A percentile compares a stretch with the other conserved stretches of the same genome.
Conservation (phyloP, 169 alveolate genomes). For the Blepharisma undulans region DNA sequence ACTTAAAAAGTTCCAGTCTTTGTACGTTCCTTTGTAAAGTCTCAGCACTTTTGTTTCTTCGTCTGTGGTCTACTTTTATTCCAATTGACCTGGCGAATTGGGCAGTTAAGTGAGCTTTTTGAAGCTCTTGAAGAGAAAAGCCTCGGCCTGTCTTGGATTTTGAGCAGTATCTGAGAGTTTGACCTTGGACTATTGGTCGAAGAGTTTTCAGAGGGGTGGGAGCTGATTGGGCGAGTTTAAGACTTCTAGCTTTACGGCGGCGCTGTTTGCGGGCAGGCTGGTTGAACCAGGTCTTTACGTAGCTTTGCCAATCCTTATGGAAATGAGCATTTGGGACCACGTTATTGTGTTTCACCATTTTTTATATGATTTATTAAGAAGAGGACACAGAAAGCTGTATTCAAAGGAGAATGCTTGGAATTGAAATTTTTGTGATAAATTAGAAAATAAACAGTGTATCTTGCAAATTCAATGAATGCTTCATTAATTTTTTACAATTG, state of each 20-base stretch:
- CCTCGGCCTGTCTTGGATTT: slow-evolving; percentile 98
- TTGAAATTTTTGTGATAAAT: background rate
- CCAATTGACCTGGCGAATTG: slow-evolving; percentile 97
- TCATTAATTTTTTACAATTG: too few species aligned
- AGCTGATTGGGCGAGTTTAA: slow-evolving; percentile 88
- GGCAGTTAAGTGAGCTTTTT: slow-evolving; percentile 93
- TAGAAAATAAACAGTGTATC: background rate
- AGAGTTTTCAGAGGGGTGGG: slow-evolving; percentile 95
- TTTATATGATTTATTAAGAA: slow-evolving; percentile 13
- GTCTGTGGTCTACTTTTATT: slow-evolving; percentile 97
- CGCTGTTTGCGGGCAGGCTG: slow-evolving; percentile 96
- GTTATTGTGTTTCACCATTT: slow-evolving; percentile 95
- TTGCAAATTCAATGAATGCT: background rate
- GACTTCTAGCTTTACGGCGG: slow-evolving; percentile 91
- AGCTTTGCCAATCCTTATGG: slow-evolving; percentile 96
- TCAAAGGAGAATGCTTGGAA: background rate
- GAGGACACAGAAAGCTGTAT: background rate
- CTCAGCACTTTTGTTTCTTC: slow-evolving; percentile 94
- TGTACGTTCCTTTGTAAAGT: slow-evolving; percentile 92
- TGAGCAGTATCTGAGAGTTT: slow-evolving; percentile 96
- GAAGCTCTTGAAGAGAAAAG: slow-evolving; percentile 97
- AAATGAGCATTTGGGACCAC: slow-evolving; percentile 97
- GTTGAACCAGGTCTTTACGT: slow-evolving; percentile 97
- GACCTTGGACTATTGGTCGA: slow-evolving; percentile 94
- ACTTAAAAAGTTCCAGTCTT: slow-evolving; percentile 94